Evolutionary conservation across 345 rosid genomes (phyloP).

Genomic region (Linum trigynum): DNA sequence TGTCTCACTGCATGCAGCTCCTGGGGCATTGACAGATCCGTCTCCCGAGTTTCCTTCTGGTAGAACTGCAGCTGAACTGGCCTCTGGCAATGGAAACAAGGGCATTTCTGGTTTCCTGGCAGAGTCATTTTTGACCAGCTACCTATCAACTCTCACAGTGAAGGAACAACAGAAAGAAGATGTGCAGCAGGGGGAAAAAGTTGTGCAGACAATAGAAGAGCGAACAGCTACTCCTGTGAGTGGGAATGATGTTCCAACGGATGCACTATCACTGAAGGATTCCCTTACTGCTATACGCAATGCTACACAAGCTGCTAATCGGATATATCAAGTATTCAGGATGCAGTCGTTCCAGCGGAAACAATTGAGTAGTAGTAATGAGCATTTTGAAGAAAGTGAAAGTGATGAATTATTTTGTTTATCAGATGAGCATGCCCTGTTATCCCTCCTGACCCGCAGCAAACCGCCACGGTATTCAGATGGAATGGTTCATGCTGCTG

Average conservation of each 20-base stretch:
- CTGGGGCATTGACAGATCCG: constrained; percentile 71
- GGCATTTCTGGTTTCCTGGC: constrained; percentile 93
- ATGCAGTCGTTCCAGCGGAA: constrained; percentile 78
- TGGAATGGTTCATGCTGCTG: constrained; percentile 59
- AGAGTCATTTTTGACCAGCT: constrained; percentile 70
- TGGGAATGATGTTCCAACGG: constrained; percentile 38
- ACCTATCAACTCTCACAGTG: constrained; percentile 51
- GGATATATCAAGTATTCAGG: constrained; percentile 72
- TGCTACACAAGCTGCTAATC: constrained; percentile 92
- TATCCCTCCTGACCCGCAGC: constrained; percentile 40
- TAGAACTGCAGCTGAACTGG: constrained; percentile 84
- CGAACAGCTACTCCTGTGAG: constrained; percentile 49
- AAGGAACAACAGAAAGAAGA: constrained; percentile 41
- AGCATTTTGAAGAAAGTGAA: constrained; percentile 17
- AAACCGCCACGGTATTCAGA: constrained; percentile 27
- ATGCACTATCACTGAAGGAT: constrained; percentile 63
- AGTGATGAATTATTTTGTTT: constrained; percentile 27
- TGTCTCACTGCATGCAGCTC: constrained; percentile 57
- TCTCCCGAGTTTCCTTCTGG: constrained; percentile 71
- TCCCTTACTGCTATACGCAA: constrained; percentile 78
- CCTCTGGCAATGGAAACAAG: constrained; percentile 75
- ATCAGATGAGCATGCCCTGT: constrained; percentile 43
- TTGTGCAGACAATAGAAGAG: constrained; percentile 57
- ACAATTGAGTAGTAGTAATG: constrained; percentile 24
- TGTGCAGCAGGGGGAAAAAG: constrained; percentile 29